Base-by-base conservation (phyloP, 2,329 filamentous ascomycete species). In the Alternaria metachromatica region DNA sequence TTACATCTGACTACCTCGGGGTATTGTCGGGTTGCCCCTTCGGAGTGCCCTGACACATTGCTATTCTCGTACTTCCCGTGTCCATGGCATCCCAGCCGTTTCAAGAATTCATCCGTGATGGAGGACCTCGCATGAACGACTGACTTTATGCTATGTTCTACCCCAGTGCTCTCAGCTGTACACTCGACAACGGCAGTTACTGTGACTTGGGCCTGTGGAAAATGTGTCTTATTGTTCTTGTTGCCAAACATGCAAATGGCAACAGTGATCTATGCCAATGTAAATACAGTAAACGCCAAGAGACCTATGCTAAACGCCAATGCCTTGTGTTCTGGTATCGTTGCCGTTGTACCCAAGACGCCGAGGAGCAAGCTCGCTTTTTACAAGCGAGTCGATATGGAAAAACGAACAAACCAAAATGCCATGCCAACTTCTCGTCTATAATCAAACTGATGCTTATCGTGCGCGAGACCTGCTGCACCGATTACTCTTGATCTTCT, bases 401-500 rank as follows among this genome's bases (percentile, higher is more conserved):
- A 48, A 49, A 63, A 59, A 13, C 8, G 45, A 4, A 37, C 21
- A 10, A 12, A 37, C 26, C 25, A 55, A 37, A 30, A 53, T 20
- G 7, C 15, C 30, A 45, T 33, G 12, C 15, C 30, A 45, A 25
- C 6, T 20, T 15, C 21, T 48, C 23, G 25, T 37, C 25, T 25
- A 26, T 23, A 28, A 44, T 13, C 20, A 33, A 44, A 20, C 30
- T 9, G 51, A 18, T 25, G 21, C 12, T 28, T 33, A 41, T 9
- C 20, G 11, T 37, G n/a, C 9, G 20, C 13, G 15, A 15, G 25
- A 55, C 33, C 23, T 28, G 28, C 28, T 50, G 20, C 43, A 18
- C 37, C 43, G 26, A 58, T 57, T 2, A 54, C 11, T 66, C 64
- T 37, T 56, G 65, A n/a, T 72, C 67, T 48, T 78, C 71, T 4